These are phyloP conservation scores for Trypanosomatidae sp. DNA, from an alignment of 208 protist species.

Conservation along the genomic window DNA sequence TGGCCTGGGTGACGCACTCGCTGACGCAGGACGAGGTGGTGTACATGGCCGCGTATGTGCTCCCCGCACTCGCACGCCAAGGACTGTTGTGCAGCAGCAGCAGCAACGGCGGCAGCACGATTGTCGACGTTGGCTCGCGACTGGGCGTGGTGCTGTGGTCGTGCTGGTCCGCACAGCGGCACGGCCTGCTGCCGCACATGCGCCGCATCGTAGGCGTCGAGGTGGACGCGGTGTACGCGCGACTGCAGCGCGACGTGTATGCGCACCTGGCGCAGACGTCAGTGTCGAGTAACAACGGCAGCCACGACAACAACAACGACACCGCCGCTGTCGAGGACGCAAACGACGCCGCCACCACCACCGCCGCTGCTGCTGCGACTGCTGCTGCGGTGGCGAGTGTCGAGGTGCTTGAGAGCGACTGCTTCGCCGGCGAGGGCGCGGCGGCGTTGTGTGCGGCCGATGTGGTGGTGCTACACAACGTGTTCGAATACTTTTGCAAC, in stretches of 20 bases:
- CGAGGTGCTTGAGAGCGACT: conserved; percentile 42
- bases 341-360: too few relatives aligned
- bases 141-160: conserved; percentile 56
- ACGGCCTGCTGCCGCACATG: too few relatives aligned
- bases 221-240: too few relatives aligned
- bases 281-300: too few relatives aligned
- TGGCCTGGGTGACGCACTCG: conserved; percentile 76
- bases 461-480: conserved; percentile 79
- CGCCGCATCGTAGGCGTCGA: too few relatives aligned
- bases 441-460: conserved; percentile 18
- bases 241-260: too few relatives aligned
- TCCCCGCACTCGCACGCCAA: conserved; percentile 12
- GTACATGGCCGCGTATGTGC: conserved; percentile 53
- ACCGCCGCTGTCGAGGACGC: not conserved
- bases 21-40: conserved; percentile 71
- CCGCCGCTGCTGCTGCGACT: too few relatives aligned
- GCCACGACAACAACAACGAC: too few relatives aligned
- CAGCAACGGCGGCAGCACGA: not conserved
- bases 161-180: too few relatives aligned
- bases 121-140: conserved; percentile 70
- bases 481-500: conserved; percentile 75
- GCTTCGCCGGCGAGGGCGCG: conserved; percentile 35
- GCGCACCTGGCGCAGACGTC: too few relatives aligned
- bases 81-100: not conserved
- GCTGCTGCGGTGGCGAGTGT: not conserved